A percentile compares a stretch with the other conserved stretches of the same genome.
phyloP scores from a whole-genome alignment of 441 rosid species.

The Gossypium schwendimanii region DNA sequence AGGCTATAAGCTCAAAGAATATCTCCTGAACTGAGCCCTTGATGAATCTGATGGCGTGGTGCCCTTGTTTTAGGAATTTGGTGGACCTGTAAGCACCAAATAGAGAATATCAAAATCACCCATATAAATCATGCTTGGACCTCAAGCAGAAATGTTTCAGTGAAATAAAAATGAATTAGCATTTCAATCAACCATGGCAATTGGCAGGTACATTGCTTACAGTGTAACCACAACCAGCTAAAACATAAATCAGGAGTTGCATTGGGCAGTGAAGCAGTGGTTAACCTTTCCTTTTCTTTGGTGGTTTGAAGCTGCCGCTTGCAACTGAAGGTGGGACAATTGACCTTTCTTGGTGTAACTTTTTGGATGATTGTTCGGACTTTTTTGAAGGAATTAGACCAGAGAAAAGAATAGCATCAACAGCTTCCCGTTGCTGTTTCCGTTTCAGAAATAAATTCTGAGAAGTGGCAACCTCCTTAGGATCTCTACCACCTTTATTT shows the following conservation, averaged over 20 bases:
- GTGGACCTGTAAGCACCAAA: neutral
- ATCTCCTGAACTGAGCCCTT: neutral
- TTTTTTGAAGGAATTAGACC: slow-evolving; percentile 77
- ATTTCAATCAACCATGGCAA: neutral
- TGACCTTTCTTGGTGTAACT: slow-evolving; percentile 49
- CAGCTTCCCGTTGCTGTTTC: slow-evolving; percentile 82
- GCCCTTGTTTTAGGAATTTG: neutral
- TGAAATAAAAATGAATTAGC: neutral
- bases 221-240: neutral
- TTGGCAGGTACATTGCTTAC: neutral
- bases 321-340: slow-evolving; percentile 38
- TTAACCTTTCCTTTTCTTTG: slow-evolving; percentile 41
- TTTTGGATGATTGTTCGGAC: slow-evolving; percentile 34
- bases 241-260: neutral
- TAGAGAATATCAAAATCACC: neutral
- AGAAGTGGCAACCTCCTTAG: slow-evolving; percentile 32
- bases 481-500: slow-evolving; percentile 22
- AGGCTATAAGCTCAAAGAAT: neutral
- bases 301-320: slow-evolving; percentile 39
- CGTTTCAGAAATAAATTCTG: slow-evolving; percentile 52
- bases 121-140: neutral
- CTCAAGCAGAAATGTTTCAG: neutral
- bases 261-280: neutral
- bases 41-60: neutral
- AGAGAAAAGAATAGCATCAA: slow-evolving; percentile 74